phyloP scores from a whole-genome alignment of 225 moss, liverwort and hornwort species.

The Marchantia polymorpha region DNA sequence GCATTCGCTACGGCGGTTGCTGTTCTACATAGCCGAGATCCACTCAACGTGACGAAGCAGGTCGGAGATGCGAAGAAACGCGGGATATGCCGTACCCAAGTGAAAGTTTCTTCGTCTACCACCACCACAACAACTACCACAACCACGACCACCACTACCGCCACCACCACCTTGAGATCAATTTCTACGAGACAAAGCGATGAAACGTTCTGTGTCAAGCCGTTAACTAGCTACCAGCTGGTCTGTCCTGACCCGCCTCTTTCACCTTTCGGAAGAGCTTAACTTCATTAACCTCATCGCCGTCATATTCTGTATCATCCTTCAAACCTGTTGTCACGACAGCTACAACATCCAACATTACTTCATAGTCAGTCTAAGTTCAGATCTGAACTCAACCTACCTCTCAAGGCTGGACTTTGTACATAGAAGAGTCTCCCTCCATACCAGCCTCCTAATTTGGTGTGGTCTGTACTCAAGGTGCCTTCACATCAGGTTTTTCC shows the following conservation, averaged over 20 bases:
- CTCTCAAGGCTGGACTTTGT: slow-evolving; percentile 28
- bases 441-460: slow-evolving; percentile 11
- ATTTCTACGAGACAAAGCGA: slow-evolving; percentile 29
- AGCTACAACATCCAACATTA: slow-evolving; percentile 19
- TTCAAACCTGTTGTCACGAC: slow-evolving; percentile 8
- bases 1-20: slow-evolving; percentile 50
- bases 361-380: slow-evolving; percentile 10
- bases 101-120: slow-evolving; percentile 24
- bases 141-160: background rate
- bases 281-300: slow-evolving; percentile 4
- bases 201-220: slow-evolving; percentile 19
- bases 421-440: slow-evolving; percentile 30
- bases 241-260: slow-evolving; percentile 47
- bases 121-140: no score
- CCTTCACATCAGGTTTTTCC: slow-evolving; percentile 15
- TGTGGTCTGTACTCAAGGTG: slow-evolving; percentile 19
- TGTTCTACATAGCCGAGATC: slow-evolving; percentile 44
- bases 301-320: slow-evolving; percentile 30
- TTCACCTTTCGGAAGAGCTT: slow-evolving; percentile 48
- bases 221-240: slow-evolving; percentile 29
- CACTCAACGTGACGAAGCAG: slow-evolving; percentile 32
- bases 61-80: slow-evolving; percentile 32
- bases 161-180: slow-evolving; percentile 8
- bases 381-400: background rate
- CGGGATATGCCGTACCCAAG: slow-evolving; percentile 22